Percentiles rank a stretch among this genome's conserved stretches.
phyloP scores from a whole-genome alignment of 805 yeast genomes.

The Torulaspora franciscae region DNA sequence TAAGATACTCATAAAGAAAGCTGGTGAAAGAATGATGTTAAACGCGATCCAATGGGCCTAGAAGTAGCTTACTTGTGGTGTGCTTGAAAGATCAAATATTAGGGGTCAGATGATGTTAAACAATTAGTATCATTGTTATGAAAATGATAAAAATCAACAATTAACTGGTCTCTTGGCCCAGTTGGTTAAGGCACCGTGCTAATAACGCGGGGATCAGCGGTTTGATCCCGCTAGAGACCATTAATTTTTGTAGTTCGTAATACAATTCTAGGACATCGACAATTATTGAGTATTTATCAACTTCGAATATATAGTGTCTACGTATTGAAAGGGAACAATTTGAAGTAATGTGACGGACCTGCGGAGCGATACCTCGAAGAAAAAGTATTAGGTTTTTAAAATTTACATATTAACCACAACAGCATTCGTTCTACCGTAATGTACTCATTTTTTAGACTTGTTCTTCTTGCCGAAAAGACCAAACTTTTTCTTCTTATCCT shows the following conservation, averaged over 20 bases:
- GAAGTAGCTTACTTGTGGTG: too few relatives aligned
- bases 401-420: conserved; percentile 3
- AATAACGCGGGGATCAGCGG: conserved; percentile 17
- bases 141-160: background rate
- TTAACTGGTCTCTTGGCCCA: conserved; percentile 14
- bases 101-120: too few relatives aligned
- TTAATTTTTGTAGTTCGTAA: background rate
- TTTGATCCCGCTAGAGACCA: conserved; percentile 18
- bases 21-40: too few relatives aligned
- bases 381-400: conserved; percentile 1
- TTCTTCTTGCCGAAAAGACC: conserved; percentile 30
- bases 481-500: conserved; percentile 32
- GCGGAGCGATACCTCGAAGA: background rate
- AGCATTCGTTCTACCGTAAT: conserved; percentile 1
- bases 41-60: too few relatives aligned
- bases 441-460: conserved; percentile 21
- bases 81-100: too few relatives aligned
- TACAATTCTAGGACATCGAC: background rate
- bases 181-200: conserved; percentile 19
- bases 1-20: too few relatives aligned
- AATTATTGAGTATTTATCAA: background rate
- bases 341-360: background rate
- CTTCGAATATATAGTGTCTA: background rate
- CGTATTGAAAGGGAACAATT: background rate
- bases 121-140: too few relatives aligned